These are phyloP conservation scores for Colletotrichum euphorbiae DNA, from an alignment of 2,329 filamentous ascomycete species.

Conservation along the genomic window DNA sequence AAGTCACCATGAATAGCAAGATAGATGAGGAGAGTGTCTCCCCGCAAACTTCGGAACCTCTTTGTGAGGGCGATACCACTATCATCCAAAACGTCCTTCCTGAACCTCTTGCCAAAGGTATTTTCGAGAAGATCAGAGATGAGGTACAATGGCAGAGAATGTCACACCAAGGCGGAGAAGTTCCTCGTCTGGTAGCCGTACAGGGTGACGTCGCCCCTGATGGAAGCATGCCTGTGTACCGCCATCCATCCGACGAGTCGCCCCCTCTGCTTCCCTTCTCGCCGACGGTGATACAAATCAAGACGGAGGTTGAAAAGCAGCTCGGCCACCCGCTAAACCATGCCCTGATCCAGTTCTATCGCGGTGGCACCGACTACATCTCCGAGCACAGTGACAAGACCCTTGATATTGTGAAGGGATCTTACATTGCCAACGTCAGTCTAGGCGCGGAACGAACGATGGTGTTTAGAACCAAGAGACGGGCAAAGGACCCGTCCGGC, in stretches of 20 bases:
- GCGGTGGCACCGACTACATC: conserved; percentile 89
- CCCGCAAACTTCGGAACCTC: conserved; percentile 43
- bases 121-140: conserved; percentile 76
- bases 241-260: conserved; percentile 91
- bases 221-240: conserved; percentile 88
- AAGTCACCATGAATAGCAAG: background rate
- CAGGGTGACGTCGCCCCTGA: conserved; percentile 79
- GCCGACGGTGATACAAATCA: conserved; percentile 75
- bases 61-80: conserved; percentile 85
- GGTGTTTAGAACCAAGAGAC: conserved; percentile 86
- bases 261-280: conserved; percentile 83
- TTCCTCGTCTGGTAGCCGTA: conserved; percentile 90
- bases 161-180: conserved; percentile 91
- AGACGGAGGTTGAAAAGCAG: conserved; percentile 73
- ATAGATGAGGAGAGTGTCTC: background rate
- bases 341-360: conserved; percentile 91
- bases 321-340: conserved; percentile 90
- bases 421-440: conserved; percentile 91
- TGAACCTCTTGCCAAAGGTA: conserved; percentile 61
- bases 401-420: conserved; percentile 84
- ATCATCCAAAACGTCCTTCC: conserved; percentile 79
- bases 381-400: conserved; percentile 98
- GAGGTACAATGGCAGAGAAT: conserved; percentile 93
- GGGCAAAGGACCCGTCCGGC: conserved; percentile 53
- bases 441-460: conserved; percentile 93